A percentile compares a stretch with the other conserved stretches of the same genome.
Evolutionary conservation across 805 yeast genomes (phyloP).

Genomic region (Wickerhamiella dianesei): DNA sequence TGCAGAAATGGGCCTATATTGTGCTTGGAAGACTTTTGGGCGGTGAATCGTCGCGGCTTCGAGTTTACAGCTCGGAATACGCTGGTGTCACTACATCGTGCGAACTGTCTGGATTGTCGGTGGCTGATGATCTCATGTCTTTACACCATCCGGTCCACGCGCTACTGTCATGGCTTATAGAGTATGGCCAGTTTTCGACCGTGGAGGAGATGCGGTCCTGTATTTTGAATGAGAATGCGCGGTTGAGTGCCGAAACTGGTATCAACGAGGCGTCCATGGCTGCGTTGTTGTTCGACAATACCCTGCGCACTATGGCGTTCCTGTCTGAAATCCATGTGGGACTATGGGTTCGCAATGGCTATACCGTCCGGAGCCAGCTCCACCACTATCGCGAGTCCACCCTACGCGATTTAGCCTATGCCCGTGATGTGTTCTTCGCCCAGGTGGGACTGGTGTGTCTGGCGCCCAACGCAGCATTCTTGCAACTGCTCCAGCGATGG

Average conservation of each 20-base stretch:
- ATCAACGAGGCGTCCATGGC: conserved; percentile 11
- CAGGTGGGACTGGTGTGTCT: conserved; percentile 48
- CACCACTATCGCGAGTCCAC: conserved; percentile 67
- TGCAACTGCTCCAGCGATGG: conserved; percentile 58
- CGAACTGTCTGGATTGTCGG: conserved; percentile 12
- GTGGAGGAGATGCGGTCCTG: conserved; percentile 17
- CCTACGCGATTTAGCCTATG: conserved; percentile 68
- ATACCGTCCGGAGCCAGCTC: conserved; percentile 62
- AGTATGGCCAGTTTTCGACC: conserved; percentile 28
- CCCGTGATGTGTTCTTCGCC: conserved; percentile 59
- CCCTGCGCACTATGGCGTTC: conserved; percentile 62
- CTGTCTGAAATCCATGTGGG: conserved; percentile 79
- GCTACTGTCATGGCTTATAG: conserved; percentile 56
- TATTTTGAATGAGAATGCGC: conserved; percentile 7
- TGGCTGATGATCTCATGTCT: conserved; percentile 40
- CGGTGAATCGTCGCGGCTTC: neutral
- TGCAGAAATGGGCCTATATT: conserved; percentile 20
- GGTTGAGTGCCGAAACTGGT: conserved; percentile 6
- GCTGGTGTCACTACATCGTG: neutral
- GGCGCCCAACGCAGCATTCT: conserved; percentile 42
- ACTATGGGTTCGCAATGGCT: conserved; percentile 90
- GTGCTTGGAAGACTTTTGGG: neutral
- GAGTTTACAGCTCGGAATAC: neutral
- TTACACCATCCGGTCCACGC: conserved; percentile 73
- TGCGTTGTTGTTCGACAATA: conserved; percentile 46